Evolutionary conservation across 1,284 basidiomycete species (phyloP).

Genomic region (Leucoagaricus sp.): DNA sequence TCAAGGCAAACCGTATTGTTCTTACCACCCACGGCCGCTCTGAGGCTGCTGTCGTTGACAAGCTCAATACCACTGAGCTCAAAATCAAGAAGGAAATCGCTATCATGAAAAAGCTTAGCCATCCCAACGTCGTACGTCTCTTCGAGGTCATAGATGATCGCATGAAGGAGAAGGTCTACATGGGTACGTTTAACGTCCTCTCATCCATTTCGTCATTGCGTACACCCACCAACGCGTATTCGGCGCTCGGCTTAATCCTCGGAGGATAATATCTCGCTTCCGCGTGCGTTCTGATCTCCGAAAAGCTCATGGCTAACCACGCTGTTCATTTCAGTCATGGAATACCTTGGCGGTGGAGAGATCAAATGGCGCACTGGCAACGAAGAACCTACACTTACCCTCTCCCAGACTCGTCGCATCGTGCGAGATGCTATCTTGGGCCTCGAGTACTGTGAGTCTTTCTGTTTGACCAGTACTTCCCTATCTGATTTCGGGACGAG

Average conservation of each 20-base stretch:
- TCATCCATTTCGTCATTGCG: slow-evolving; percentile 8
- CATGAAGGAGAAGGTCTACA: slow-evolving; percentile 87
- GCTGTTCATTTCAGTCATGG: slow-evolving; percentile 68
- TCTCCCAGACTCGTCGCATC: slow-evolving; percentile 84
- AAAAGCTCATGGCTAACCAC: slow-evolving; percentile 12
- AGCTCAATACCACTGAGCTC: slow-evolving; percentile 70
- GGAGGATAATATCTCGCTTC: slow-evolving; percentile 8
- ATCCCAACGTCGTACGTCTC: slow-evolving; percentile 90
- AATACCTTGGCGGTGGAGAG: slow-evolving; percentile 94
- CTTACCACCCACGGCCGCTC: slow-evolving; percentile 48
- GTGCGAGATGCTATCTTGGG: slow-evolving; percentile 93
- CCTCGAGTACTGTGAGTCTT: slow-evolving; percentile 83
- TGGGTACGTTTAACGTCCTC: slow-evolving; percentile 61
- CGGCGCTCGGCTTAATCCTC: slow-evolving; percentile 8
- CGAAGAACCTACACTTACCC: slow-evolving; percentile 74
- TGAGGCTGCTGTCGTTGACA: slow-evolving; percentile 52
- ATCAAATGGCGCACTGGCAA: slow-evolving; percentile 80
- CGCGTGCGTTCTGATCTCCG: slow-evolving; percentile 5
- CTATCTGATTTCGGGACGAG: slow-evolving; percentile 40
- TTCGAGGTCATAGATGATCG: slow-evolving; percentile 97
- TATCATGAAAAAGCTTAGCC: slow-evolving; percentile 95
- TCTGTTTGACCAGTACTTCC: slow-evolving; percentile 1
- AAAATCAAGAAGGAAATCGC: slow-evolving; percentile 92
- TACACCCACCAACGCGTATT: neutral
- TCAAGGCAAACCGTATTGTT: slow-evolving; percentile 26